A percentile compares a stretch with the other conserved stretches of the same genome.
These are phyloP conservation scores for Tricholoma saponaceum DNA, from an alignment of 768 basidiomycete species.

Conservation along the genomic window DNA sequence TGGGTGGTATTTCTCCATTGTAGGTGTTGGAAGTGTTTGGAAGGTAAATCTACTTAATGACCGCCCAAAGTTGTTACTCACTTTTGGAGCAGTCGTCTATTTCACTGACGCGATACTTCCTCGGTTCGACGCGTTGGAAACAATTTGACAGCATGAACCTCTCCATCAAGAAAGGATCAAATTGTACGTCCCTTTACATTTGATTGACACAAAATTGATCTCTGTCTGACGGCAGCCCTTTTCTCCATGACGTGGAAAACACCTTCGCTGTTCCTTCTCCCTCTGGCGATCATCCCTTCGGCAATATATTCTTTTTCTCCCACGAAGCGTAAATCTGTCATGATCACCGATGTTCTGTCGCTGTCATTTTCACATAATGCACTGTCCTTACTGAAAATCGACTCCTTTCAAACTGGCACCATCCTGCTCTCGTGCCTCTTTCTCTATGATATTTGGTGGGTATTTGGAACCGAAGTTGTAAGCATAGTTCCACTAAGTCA, in stretches of 20 bases:
- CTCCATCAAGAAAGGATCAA: slow-evolving; percentile 40
- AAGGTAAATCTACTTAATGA: slow-evolving; percentile 38
- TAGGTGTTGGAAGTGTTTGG: slow-evolving; percentile 65
- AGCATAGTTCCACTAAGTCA: slow-evolving; percentile 22
- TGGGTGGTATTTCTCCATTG: slow-evolving; percentile 68
- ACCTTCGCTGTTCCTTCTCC: slow-evolving; percentile 53
- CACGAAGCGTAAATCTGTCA: slow-evolving; percentile 49
- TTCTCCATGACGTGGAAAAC: slow-evolving; percentile 48
- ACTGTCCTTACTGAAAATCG: slow-evolving; percentile 74
- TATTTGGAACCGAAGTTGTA: slow-evolving; percentile 84
- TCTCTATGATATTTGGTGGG: slow-evolving; percentile 95
- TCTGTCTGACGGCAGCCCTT: slow-evolving; percentile 22
- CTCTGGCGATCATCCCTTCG: slow-evolving; percentile 60
- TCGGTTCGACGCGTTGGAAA: slow-evolving; percentile 57
- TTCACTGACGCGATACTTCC: slow-evolving; percentile 41
- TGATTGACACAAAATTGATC: slow-evolving; percentile 8
- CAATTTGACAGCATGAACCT: slow-evolving; percentile 45
- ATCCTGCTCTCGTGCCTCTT: slow-evolving; percentile 83
- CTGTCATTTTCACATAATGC: slow-evolving; percentile 84
- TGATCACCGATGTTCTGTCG: slow-evolving; percentile 70
- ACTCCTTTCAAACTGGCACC: slow-evolving; percentile 85
- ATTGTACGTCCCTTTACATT: slow-evolving; percentile 31
- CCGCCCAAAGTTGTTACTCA: not conserved
- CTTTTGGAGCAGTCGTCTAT: slow-evolving; percentile 39
- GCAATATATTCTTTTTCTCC: slow-evolving; percentile 52